Conservation (phyloP, 495 filamentous ascomycete species). For the Trichocladium antarcticum region DNA sequence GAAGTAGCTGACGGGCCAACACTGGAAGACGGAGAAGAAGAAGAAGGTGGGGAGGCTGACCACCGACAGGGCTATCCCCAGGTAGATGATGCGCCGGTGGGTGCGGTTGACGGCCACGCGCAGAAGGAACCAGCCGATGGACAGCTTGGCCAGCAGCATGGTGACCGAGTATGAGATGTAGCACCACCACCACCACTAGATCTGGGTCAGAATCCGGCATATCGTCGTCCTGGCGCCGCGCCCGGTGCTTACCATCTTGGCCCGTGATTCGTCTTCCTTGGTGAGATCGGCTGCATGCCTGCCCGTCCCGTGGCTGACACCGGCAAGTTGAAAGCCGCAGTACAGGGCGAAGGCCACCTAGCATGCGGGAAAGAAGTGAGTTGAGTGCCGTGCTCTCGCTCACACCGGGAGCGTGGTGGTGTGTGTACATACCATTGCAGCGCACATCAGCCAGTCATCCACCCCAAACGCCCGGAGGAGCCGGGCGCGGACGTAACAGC, state of each 20-base stretch:
- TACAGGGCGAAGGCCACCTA: slow-evolving; percentile 8
- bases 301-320: slow-evolving; percentile 8
- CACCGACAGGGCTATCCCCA: slow-evolving; percentile 17
- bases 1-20: slow-evolving; percentile 29
- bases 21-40: slow-evolving; percentile 37
- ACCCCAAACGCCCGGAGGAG: slow-evolving; percentile 10
- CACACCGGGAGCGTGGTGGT: no score
- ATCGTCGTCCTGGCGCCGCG: no score
- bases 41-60: slow-evolving; percentile 29
- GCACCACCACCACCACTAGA: slow-evolving; percentile 20
- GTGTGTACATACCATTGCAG: slow-evolving; percentile 2
- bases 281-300: background rate
- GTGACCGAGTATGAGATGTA: slow-evolving; percentile 14
- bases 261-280: background rate
- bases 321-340: slow-evolving; percentile 5
- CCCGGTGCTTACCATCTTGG: slow-evolving; percentile 7
- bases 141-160: slow-evolving; percentile 30
- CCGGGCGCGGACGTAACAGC: slow-evolving; percentile 10
- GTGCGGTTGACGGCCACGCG: slow-evolving; percentile 29
- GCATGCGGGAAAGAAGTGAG: background rate
- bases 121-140: slow-evolving; percentile 36
- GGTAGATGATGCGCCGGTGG: slow-evolving; percentile 31
- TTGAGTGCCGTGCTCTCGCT: no score
- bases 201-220: no score
- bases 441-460: slow-evolving; percentile 14